Base-by-base conservation (phyloP, 106 monocot species). In the Allium fistulosum region DNA sequence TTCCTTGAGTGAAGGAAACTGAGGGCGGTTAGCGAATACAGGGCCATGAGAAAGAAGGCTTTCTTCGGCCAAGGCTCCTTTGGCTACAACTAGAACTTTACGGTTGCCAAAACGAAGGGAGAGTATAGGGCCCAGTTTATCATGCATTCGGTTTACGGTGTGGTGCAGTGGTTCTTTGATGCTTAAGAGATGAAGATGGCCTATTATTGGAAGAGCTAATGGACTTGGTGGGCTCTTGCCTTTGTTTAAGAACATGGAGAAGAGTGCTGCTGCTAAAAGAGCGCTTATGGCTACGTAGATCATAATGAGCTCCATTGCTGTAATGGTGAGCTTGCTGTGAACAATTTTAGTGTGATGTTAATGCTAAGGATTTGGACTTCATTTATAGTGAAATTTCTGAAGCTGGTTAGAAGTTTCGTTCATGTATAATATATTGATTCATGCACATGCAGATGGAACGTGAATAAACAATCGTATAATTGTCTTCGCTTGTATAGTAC, bases 31-130 rank as follows among this genome's bases (percentile, higher is more conserved):
- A 63, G 84, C 84, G 76, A 88, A 88, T 50, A 26, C 14, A 71
- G 72, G 4, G 69, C 86, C 90, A 48, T 86, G 71, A 37, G 37
- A 37, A 10, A 59, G 58, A 69, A 85, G 76, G 75, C 82, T 85
- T 46, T 83, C 80, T 7, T 76, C 67, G 48, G 80, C 90, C n/a
- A 59, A 57, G 26, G 79, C 12, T 17, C 63, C 11, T 15, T 83
- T 81, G 53, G 86, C 68, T 46, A 90, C 71, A 57, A 77, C 73
- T 68, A 90, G 83, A 59, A 77, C 83, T 11, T 53, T 59, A 45
- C 86, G 86, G 52, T 74, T 73, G 9, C 90, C 90, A 52, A 90
- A 72, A 48, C 51, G 76, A 83, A 71, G 86, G 83, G 49, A 59
- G 63, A 67, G 82, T 28, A 85, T 59, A 15, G 77, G 79, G 63